Percentiles rank a stretch among this genome's conserved stretches.
phyloP scores from a whole-genome alignment of 2,329 filamentous ascomycete species.

The Pseudogymnoascus sp. region DNA sequence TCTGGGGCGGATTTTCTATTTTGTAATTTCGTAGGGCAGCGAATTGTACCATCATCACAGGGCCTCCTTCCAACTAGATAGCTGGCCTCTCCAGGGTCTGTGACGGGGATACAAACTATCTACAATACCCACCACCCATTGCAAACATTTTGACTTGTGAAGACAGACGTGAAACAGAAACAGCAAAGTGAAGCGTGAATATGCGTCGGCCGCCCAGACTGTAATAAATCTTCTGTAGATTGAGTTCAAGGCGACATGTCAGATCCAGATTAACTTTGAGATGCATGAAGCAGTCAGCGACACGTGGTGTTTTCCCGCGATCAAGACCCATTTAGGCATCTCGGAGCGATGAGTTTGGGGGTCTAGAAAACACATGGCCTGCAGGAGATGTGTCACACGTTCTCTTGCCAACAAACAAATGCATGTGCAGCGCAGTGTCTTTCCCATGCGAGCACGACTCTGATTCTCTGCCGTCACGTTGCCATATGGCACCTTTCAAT shows the following conservation, averaged over 20 bases:
- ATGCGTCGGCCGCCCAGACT: not conserved
- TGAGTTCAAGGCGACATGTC: not conserved
- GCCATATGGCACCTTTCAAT: not conserved
- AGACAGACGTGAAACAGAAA: not conserved
- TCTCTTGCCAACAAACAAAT: not conserved
- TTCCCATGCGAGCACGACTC: not conserved
- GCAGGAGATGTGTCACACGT: not conserved
- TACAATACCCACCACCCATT: not conserved
- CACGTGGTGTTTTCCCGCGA: not conserved
- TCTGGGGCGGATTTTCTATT: conserved; percentile 6
- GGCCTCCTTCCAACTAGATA: conserved; percentile 7
- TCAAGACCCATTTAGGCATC: not conserved
- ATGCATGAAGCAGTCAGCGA: not conserved
- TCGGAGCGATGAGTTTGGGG: not conserved
- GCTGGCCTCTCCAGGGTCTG: conserved; percentile 4
- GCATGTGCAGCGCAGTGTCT: not conserved
- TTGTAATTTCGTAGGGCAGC: conserved; percentile 5
- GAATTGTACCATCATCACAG: conserved; percentile 4
- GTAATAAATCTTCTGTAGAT: not conserved
- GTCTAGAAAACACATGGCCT: not conserved
- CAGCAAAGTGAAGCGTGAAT: not conserved
- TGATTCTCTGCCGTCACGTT: not conserved
- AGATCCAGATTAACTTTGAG: conserved; percentile 1
- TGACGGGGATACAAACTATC: conserved; percentile 5
- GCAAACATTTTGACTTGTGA: not conserved